Base-by-base conservation (phyloP, 495 filamentous ascomycete genomes). In the Hypoxylon trugodes region DNA sequence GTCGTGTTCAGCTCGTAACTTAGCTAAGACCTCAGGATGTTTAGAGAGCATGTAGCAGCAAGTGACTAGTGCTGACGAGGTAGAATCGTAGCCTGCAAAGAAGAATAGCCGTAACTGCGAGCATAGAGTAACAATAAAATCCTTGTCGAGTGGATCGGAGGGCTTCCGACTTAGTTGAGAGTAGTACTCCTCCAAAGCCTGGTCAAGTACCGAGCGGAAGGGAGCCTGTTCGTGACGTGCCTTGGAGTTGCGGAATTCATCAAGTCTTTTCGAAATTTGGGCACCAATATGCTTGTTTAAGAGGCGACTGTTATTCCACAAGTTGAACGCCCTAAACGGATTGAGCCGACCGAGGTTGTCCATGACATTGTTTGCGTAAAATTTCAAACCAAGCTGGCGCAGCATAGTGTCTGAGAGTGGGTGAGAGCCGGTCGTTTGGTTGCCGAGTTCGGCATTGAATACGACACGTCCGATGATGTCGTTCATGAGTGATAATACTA, bases 401-500 rank as follows among this genome's bases (percentile, higher is more conserved):
- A 71, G 58, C 69, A 71, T 71, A 13, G 61, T 51, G 9, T 64
- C 50, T 4, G 69, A 69, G 25, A 71, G 66, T 2, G 69, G 69
- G 22, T 71, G 69, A 33, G 69, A 66, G 8, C 57, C 50, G 16
- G 58, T 52, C 1, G 69, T 71, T 12, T 71, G 69, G 36, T 69
- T 71, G n/a, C 63, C 63, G 3, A 71, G 19, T 19, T 71, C 61
- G 7, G 65, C 61, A 12, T 69, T 71, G 38, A 78, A 69, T 2
- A 74, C 59, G 3, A 77, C 47, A 7, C 62, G 62, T 6, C 74
- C 77, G 19, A 76, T 80, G 62, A 92, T 90, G 67, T 92, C 89
- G 75, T 91, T 79, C 66, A 89, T 77, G 70, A 92, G 77, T 60
- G 86, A 84, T 22, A 87, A 83, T 6, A 83, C 82, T 70, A 90